phyloP scores from a whole-genome alignment of 768 basidiomycete genomes.

The Trametes cinnabarina region DNA sequence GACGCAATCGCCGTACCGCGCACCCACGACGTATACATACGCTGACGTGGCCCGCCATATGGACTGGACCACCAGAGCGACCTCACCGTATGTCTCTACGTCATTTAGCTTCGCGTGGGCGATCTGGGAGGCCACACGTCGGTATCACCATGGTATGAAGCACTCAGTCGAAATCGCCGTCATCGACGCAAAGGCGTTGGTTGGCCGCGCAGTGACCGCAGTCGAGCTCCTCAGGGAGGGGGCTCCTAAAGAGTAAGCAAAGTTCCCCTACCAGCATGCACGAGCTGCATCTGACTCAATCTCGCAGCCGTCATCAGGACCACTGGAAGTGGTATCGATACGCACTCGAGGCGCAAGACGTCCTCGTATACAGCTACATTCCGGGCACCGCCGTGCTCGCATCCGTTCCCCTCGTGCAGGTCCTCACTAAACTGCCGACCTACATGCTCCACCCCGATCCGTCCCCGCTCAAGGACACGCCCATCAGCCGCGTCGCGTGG shows the following conservation, averaged over 20 bases:
- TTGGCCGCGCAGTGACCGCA: constrained; percentile 59
- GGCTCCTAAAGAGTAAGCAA: constrained; percentile 52
- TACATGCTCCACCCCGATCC: constrained; percentile 53
- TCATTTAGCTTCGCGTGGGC: constrained; percentile 84
- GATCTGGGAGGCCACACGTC: constrained; percentile 75
- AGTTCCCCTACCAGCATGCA: not conserved
- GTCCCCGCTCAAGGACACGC: constrained; percentile 31
- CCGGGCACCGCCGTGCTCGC: constrained; percentile 63
- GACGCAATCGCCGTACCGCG: constrained; percentile 26
- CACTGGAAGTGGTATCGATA: constrained; percentile 79
- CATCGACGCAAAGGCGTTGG: constrained; percentile 64
- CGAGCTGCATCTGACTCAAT: not conserved
- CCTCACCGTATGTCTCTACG: constrained; percentile 69
- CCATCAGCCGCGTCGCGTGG: constrained; percentile 46
- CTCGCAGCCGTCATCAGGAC: constrained; percentile 52
- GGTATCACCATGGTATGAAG: constrained; percentile 71
- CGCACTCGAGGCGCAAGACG: constrained; percentile 72
- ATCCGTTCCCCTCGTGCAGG: constrained; percentile 63
- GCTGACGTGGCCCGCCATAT: constrained; percentile 66
- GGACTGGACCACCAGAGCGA: constrained; percentile 74
- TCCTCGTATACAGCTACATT: constrained; percentile 68
- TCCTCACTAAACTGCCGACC: constrained; percentile 68
- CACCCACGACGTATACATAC: constrained; percentile 43
- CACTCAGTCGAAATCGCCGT: constrained; percentile 77
- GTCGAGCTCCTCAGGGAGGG: constrained; percentile 58